These are phyloP conservation scores for Elsinoe batatas DNA, from an alignment of 2,329 filamentous ascomycete species.

Conservation along the genomic window DNA sequence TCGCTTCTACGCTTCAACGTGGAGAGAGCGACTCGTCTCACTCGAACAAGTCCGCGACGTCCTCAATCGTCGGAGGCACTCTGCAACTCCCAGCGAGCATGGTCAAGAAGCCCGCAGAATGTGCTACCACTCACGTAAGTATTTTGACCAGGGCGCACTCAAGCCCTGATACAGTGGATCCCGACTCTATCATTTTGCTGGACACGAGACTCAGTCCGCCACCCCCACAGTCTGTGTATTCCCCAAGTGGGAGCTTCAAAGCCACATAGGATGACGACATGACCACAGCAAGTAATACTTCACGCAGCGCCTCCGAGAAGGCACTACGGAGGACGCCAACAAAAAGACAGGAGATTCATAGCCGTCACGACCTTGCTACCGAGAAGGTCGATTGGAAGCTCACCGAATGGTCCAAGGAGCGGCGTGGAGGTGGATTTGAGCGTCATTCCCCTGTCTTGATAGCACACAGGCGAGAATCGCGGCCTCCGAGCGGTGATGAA, in stretches of 20 bases:
- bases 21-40: not conserved
- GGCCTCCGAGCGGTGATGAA: constrained; percentile 10
- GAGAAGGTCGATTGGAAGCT: constrained; percentile 12
- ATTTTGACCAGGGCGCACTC: not conserved
- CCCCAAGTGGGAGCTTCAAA: constrained; percentile 5
- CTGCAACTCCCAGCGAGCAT: not conserved
- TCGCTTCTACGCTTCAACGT: not conserved
- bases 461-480: not conserved
- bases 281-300: not conserved
- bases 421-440: not conserved
- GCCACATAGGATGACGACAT: constrained; percentile 8
- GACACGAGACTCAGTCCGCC: not conserved
- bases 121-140: constrained; percentile 7
- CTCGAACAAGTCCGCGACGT: not conserved
- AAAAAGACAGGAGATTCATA: not conserved
- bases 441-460: not conserved
- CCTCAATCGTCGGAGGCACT: not conserved
- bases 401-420: not conserved
- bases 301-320: not conserved
- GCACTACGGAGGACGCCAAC: not conserved
- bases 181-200: not conserved
- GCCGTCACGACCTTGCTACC: not conserved
- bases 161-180: not conserved
- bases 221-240: not conserved
- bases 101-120: not conserved